A percentile compares a stretch with the other conserved stretches of the same genome.
These are phyloP conservation scores for Hymenotorrendiella dingleyae DNA, from an alignment of 2,329 filamentous ascomycete genomes.

Conservation along the genomic window DNA sequence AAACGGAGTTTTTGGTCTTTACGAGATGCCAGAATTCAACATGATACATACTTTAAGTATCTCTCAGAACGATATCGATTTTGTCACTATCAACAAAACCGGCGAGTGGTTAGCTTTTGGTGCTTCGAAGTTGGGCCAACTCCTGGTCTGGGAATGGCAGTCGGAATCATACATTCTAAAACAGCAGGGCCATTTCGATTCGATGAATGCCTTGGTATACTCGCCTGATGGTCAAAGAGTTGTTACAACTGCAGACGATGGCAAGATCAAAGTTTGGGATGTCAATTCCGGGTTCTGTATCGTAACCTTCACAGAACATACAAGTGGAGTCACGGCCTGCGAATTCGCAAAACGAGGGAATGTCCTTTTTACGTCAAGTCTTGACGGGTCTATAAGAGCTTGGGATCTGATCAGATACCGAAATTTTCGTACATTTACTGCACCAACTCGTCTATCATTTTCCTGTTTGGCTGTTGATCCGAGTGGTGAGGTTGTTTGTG, in stretches of 20 bases:
- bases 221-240: constrained; percentile 90
- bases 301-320: constrained; percentile 96
- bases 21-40: constrained; percentile 94
- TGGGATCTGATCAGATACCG: constrained; percentile 96
- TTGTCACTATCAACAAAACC: constrained; percentile 86
- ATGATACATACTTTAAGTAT: constrained; percentile 90
- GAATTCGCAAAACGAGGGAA: constrained; percentile 94
- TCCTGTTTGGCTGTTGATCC: constrained; percentile 95
- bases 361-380: constrained; percentile 88
- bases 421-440: constrained; percentile 96
- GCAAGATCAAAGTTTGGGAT: constrained; percentile 98
- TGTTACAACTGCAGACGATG: constrained; percentile 90
- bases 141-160: constrained; percentile 99
- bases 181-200: constrained; percentile 95
- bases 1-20: constrained; percentile 86
- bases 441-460: constrained; percentile 84
- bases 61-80: constrained; percentile 94
- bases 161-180: constrained; percentile 98
- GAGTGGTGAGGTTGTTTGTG: constrained; percentile 91
- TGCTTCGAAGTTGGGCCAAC: constrained; percentile 86
- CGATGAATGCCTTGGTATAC: constrained; percentile 89
- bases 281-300: constrained; percentile 94
- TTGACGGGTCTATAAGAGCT: constrained; percentile 89
- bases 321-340: constrained; percentile 86
- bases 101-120: constrained; percentile 98